Evolutionary conservation across 2,329 filamentous ascomycete species (phyloP).

Genomic region (Colletotrichum tabaci): DNA sequence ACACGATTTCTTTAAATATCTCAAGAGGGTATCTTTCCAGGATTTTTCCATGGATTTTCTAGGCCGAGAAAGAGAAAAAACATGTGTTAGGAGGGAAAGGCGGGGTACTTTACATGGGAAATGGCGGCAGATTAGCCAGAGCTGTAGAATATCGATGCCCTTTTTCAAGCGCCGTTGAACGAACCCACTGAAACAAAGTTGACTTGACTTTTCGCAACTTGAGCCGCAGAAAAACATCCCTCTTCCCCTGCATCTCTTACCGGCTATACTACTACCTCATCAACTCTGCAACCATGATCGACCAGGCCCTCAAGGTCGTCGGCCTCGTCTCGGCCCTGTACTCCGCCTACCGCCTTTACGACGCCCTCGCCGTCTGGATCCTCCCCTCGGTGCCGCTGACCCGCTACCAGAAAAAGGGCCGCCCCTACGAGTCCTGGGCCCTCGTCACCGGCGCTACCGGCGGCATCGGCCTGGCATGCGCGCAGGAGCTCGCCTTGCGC

Average conservation of each 20-base stretch:
- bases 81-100: too few species aligned
- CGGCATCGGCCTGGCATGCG: constrained; percentile 53
- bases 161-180: background rate
- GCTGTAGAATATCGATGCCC: too few species aligned
- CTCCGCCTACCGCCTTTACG: constrained; percentile 24
- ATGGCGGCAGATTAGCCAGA: too few species aligned
- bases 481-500: constrained; percentile 50
- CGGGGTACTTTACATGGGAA: too few species aligned
- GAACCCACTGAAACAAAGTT: background rate
- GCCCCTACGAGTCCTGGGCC: constrained; percentile 46
- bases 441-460: constrained; percentile 54
- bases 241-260: too few species aligned
- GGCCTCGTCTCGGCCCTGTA: constrained; percentile 44
- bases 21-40: too few species aligned
- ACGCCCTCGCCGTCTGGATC: constrained; percentile 46
- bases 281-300: constrained; percentile 9
- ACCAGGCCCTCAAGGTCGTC: constrained; percentile 29
- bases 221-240: background rate
- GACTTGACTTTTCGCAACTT: background rate
- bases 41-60: too few species aligned
- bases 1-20: too few species aligned
- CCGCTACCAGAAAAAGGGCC: constrained; percentile 45
- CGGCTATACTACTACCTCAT: background rate
- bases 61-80: too few species aligned
- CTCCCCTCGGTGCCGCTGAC: constrained; percentile 44